Base-by-base conservation (phyloP, 1,139 yeast species). In the Candida tunisiensis region DNA sequence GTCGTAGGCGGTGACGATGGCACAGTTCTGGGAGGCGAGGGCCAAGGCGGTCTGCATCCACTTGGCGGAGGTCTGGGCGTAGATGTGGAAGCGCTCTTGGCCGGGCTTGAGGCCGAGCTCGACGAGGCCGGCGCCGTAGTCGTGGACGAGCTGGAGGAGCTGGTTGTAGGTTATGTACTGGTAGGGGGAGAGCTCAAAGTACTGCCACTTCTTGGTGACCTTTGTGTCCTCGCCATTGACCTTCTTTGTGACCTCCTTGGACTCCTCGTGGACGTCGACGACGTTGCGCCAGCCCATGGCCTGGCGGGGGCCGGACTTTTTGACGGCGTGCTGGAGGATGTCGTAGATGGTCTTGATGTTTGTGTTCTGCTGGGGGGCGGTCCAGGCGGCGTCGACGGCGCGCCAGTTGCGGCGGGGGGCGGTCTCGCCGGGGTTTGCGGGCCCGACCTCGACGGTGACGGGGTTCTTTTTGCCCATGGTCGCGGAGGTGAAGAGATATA, bases 1-100 rank as follows among this genome's bases (percentile, higher is more conserved):
- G 52, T 88, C 99, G 53, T 88, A 88, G 21, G 98, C 96, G 16
- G 99, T 91, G 25, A 83, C 98, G 35, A 79, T 67, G 15, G 96
- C 80, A 34, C 91, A 72, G 29, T 69, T 57, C 53, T 83, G 93
- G 33, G 82, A 58, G 42, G 69, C 67, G 29, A 79, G 64, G 10
- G 85, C 93, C 38, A 83, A 53, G 38, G 74, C 88, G 23, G 82
- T 66, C 55, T 80, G 80, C 77, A 88, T 67, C 98, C 98, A 88
- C 46, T 69, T 69, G 30, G 70, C 77, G 19, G 93, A 75, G 16
- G 94, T 58, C 19, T 78, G 55, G 20, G 94, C 94, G 54, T 74
- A 91, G 31, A 88, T 65, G 52, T 85, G 94, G 41, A 85, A 50
- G 42, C 68, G 70, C 40, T 74, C 72, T 25, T 55, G 55, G 40